phyloP scores from a whole-genome alignment of 2,329 filamentous ascomycete genomes.

The Sporothrix luriei region DNA sequence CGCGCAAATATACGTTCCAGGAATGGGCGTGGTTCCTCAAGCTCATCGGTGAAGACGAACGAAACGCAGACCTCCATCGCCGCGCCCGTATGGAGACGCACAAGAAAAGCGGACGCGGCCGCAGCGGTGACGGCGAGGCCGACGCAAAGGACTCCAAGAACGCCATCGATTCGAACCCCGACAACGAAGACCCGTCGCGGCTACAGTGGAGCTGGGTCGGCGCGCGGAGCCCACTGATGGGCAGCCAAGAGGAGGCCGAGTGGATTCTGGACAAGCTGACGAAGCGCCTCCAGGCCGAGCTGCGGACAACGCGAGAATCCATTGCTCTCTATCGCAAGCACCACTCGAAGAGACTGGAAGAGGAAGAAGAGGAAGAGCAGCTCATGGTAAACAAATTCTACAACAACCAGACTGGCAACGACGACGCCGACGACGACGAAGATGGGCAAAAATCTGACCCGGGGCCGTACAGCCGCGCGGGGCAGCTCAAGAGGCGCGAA shows the following conservation, averaged over 20 bases:
- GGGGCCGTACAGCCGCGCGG: conserved; percentile 23
- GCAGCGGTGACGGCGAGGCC: not conserved
- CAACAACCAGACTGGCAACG: not conserved
- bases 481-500: conserved; percentile 16
- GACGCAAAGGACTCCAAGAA: not conserved
- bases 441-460: not conserved
- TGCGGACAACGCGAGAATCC: conserved; percentile 40
- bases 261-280: conserved; percentile 71
- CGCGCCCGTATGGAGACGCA: conserved; percentile 39
- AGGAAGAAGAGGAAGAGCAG: not conserved
- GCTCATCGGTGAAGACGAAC: conserved; percentile 70
- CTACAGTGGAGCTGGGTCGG: conserved; percentile 73
- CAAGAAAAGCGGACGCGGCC: not conserved
- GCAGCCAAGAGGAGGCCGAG: conserved; percentile 67
- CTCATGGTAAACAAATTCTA: not conserved
- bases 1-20: conserved; percentile 73
- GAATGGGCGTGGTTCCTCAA: conserved; percentile 85
- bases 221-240: conserved; percentile 68
- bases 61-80: conserved; percentile 54
- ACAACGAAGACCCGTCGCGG: conserved; percentile 4
- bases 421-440: not conserved
- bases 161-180: not conserved
- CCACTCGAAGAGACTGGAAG: not conserved
- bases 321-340: conserved; percentile 5
- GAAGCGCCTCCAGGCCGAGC: conserved; percentile 56